Conservation (phyloP, 108 stramenopile genomes). For the Discostella stelligeroides region DNA sequence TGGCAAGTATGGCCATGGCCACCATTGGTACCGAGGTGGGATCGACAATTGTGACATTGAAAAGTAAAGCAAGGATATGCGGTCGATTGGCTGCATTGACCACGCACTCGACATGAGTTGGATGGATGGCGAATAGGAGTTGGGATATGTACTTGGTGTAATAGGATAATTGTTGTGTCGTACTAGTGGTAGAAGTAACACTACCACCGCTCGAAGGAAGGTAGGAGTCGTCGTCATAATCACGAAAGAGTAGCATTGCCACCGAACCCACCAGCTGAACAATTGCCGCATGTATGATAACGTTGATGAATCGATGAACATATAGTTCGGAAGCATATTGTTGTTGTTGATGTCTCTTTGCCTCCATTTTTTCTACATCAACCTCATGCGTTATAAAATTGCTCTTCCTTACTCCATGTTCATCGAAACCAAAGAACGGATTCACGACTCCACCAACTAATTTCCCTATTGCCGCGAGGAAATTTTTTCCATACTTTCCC, state of each 20-base stretch:
- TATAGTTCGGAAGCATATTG: slow-evolving; percentile 47
- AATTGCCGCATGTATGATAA: slow-evolving; percentile 62
- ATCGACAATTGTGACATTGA: slow-evolving; percentile 43
- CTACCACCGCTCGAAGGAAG: too few relatives aligned
- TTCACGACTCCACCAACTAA: background rate
- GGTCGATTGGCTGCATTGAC: slow-evolving; percentile 89
- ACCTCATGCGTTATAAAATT: background rate
- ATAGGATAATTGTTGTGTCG: slow-evolving; percentile 2
- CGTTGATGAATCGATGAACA: slow-evolving; percentile 73
- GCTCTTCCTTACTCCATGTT: background rate
- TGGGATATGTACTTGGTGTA: slow-evolving; percentile 45
- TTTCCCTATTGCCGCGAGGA: slow-evolving; percentile 10
- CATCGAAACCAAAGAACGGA: background rate
- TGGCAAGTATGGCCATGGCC: slow-evolving; percentile 18
- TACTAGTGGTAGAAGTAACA: background rate
- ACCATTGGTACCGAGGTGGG: slow-evolving; percentile 34
- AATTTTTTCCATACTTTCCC: background rate
- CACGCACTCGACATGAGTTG: slow-evolving; percentile 81
- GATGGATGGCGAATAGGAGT: slow-evolving; percentile 70
- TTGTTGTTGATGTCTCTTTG: slow-evolving; percentile 15
- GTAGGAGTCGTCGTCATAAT: background rate
- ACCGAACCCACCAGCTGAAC: slow-evolving; percentile 63
- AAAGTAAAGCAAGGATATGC: slow-evolving; percentile 72
- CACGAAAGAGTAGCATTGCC: slow-evolving; percentile 42
- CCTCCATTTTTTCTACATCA: background rate